These are phyloP conservation scores for Penicillium longicatenatum DNA, from an alignment of 495 filamentous ascomycete genomes.

Conservation along the genomic window DNA sequence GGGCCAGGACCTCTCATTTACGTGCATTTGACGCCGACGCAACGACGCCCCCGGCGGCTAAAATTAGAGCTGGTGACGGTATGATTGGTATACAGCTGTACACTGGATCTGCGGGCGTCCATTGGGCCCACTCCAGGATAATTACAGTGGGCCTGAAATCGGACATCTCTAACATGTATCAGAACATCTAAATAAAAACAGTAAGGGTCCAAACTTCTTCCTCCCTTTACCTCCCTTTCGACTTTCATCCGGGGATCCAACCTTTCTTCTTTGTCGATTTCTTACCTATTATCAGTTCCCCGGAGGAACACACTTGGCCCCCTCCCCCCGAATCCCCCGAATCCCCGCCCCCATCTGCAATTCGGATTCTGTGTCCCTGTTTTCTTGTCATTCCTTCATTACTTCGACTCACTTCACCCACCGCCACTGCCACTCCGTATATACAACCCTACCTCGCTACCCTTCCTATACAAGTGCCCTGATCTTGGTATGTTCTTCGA, in stretches of 20 bases:
- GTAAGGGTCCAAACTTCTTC: constrained; percentile 28
- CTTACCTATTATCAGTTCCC: not conserved
- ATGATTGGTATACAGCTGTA: constrained; percentile 14
- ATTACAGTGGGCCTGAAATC: constrained; percentile 27
- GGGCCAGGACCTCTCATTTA: constrained; percentile 32
- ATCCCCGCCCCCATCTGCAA: constrained; percentile 1
- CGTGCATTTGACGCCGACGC: constrained; percentile 42
- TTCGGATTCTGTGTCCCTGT: not conserved
- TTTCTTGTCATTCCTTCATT: not conserved
- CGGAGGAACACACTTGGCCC: not conserved
- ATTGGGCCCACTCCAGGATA: constrained; percentile 4
- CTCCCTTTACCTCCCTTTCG: constrained; percentile 24
- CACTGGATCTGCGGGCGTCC: not conserved
- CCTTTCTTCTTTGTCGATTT: constrained; percentile 24
- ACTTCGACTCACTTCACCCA: not conserved
- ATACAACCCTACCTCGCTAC: not conserved
- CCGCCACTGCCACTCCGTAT: not conserved
- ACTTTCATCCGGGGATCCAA: constrained; percentile 45
- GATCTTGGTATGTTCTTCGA: constrained; percentile 24
- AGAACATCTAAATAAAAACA: constrained; percentile 29
- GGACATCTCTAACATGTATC: constrained; percentile 28
- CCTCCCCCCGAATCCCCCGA: not conserved
- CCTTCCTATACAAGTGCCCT: constrained; percentile 13
- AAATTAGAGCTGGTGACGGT: constrained; percentile 42
- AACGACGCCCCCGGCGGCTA: constrained; percentile 42